Evolutionary conservation across 768 basidiomycete genomes (phyloP), one percentile per base, ranked within the genome.

Genomic region (Kwoniella sp.): DNA sequence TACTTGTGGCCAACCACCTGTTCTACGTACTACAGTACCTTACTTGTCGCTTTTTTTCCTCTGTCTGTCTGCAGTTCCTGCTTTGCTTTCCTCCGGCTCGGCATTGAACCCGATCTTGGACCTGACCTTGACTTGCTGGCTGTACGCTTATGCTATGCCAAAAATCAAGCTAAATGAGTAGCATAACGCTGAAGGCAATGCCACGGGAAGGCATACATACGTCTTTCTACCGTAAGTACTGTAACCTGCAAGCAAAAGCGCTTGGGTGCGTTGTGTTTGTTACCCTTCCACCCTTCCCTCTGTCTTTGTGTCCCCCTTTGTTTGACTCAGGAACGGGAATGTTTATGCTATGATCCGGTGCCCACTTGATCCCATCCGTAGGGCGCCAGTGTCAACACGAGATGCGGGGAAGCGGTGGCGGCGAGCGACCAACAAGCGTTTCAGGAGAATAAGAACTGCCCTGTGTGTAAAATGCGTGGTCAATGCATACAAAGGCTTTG

Each of bases 401-500:
- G 41, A 45, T 45, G 41, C 41, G 41, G 41, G 41, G 41, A 45
- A 45, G 41, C 20, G 41, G 41, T 45, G 41, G 41, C 41, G 41
- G 41, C 41, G 41, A 17, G 41, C 41, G 8, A 45, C 5, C 11
- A 45, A 17, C 41, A 45, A 20, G 41, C 41, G 20, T 45, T 20
- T 45, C 41, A 45, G 41, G 41, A 45, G 41, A 45, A 45, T 20
- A 45, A 45, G 41, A n/a, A n/a, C n/a, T n/a, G n/a, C n/a, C n/a
- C n/a, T n/a, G n/a, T n/a, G n/a, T n/a, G n/a, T n/a, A n/a, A n/a
- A n/a, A n/a, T n/a, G 34, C 34, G 34, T 34, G 34, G 34, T 34
- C 34, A n/a, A n/a, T n/a, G n/a, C n/a, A n/a, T n/a, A n/a, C n/a
- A n/a, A n/a, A n/a, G n/a, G n/a, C n/a, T n/a, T 8, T 45, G 41